Evolutionary conservation across 108 stramenopile genomes (phyloP).

Genomic region (Stephanodiscus minutulus): DNA sequence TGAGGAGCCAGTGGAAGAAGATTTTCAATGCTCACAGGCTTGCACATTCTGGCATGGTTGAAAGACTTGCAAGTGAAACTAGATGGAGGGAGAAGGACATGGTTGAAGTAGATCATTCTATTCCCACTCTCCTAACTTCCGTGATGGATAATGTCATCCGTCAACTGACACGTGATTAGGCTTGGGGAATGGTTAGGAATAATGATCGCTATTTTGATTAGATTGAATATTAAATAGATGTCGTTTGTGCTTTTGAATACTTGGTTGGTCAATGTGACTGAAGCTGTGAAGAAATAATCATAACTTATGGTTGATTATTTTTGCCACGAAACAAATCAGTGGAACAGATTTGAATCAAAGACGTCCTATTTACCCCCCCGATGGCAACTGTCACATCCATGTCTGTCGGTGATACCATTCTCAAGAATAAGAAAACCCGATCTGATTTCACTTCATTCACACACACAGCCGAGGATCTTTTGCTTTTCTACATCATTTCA

Average conservation of each 20-base stretch:
- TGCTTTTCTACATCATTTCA: background rate
- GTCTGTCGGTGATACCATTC: background rate
- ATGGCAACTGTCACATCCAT: slow-evolving; percentile 13
- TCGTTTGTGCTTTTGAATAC: background rate
- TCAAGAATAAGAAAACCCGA: slow-evolving; percentile 20
- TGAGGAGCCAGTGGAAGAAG: slow-evolving; percentile 33
- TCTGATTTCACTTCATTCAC: background rate
- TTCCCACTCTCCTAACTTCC: background rate
- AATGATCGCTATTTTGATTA: background rate
- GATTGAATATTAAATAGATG: background rate
- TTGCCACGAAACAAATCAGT: background rate
- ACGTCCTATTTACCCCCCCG: too few relatives aligned
- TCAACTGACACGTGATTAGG: background rate
- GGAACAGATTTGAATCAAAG: background rate
- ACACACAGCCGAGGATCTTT: background rate
- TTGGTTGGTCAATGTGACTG: background rate
- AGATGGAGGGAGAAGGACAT: background rate
- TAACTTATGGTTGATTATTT: background rate
- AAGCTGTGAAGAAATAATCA: background rate
- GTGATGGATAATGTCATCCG: slow-evolving; percentile 6
- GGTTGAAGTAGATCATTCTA: background rate
- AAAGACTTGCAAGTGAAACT: background rate
- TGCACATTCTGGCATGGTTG: slow-evolving; percentile 3
- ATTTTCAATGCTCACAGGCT: slow-evolving; percentile 27
- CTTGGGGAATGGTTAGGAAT: background rate